Base-by-base conservation (phyloP, 495 filamentous ascomycete species). In the Parmelia sp. region DNA sequence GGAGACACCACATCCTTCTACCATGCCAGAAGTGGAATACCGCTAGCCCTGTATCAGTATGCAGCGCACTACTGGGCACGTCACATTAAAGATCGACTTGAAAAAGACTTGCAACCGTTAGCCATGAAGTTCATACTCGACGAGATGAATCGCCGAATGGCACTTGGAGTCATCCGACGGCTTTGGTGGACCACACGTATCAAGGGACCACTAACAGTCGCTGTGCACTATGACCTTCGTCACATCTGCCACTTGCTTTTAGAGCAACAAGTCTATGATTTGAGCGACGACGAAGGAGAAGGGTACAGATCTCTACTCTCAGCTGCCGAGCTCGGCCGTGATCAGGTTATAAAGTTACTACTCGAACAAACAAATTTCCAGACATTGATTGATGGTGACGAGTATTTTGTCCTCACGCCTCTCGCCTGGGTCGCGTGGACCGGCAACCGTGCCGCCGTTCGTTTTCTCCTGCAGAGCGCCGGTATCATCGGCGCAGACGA, bases 1-100 rank as follows among this genome's bases (percentile, higher is more conserved):
- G 44, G 59, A 23, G 29, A 61, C 31, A 27, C 14, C 57, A 76
- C 60, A 60, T 33, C 3, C 66, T 82, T 39, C 71, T 74, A 60
- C 36, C 55, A 57, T 23, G 27, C 29, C 5, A 33, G 33, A n/a
- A 33, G 23, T 35, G 55, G 55, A 57, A 35, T n/a, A 39, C 31
- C 55, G 19, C 55, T 57, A 23, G 55, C 55, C 31, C 36, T 57
- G 1, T 57, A 35, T 57, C 57, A 72, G 23, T 82, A 82, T 59
- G 74, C 77, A 0, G 65, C 72, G 25, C 40, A 59, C 29, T 65
- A 79, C 63, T 82, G 77, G 80, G 80, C 73, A 1, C 14, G 75
- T 55, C 76, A 81, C 73, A 72, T 73, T 61, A 62, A 66, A 58
- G 47, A 57, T 35, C 21, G 33, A 11, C 61, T 37, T 35, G 61